phyloP scores from a whole-genome alignment of 306 rosid species.

The Gillenia trifoliata region DNA sequence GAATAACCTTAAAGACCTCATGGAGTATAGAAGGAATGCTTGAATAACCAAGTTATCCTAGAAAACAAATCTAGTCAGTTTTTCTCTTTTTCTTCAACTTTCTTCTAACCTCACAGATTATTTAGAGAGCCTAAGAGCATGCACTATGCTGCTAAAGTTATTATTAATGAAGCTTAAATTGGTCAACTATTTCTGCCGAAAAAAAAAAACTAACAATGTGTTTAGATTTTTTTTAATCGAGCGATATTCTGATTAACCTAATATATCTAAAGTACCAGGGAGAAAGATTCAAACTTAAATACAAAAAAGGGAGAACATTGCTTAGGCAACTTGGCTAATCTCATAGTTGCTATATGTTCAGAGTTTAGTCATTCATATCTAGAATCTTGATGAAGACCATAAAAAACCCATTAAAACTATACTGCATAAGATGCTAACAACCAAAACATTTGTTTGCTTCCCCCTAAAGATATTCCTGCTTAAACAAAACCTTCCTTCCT shows the following conservation, averaged over 20 bases:
- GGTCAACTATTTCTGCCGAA: background rate
- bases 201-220: too few relatives aligned
- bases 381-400: too few relatives aligned
- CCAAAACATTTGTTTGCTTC: conserved; percentile 51
- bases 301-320: too few relatives aligned
- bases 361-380: too few relatives aligned
- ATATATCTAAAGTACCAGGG: too few relatives aligned
- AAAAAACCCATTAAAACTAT: conserved; percentile 6
- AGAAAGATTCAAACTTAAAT: too few relatives aligned
- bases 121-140: conserved; percentile 8
- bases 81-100: conserved; percentile 30
- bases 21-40: conserved; percentile 28
- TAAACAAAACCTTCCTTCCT: conserved; percentile 24
- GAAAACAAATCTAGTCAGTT: conserved; percentile 2
- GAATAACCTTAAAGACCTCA: conserved; percentile 39
- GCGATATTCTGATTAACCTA: too few relatives aligned
- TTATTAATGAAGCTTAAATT: background rate
- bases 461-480: conserved; percentile 61
- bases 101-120: conserved; percentile 14
- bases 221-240: too few relatives aligned
- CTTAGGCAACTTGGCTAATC: too few relatives aligned
- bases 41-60: conserved; percentile 34
- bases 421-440: conserved; percentile 25
- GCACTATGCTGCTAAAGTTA: background rate
- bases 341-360: too few relatives aligned